Conservation (phyloP, 257 asterid genomes). For the Voacanga thouarsii region DNA sequence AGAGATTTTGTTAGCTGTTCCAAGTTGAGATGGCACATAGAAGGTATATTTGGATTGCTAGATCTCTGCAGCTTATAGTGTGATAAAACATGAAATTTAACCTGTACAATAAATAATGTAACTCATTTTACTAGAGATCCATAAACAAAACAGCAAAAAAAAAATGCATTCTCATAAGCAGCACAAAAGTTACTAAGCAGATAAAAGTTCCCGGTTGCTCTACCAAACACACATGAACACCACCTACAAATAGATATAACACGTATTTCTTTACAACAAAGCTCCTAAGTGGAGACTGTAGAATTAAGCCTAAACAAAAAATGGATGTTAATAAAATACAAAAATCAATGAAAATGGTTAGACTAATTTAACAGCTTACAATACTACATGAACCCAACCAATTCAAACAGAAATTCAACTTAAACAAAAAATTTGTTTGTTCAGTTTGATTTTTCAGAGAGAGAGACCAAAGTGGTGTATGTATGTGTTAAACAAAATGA, state of each 20-base stretch:
- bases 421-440: no score
- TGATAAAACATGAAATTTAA: conserved; percentile 80
- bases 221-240: background rate
- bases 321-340: background rate
- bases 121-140: background rate
- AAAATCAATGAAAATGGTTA: background rate
- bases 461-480: no score
- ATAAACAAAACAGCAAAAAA: background rate
- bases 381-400: background rate
- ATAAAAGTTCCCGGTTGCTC: background rate
- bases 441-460: no score
- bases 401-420: background rate
- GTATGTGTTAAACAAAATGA: no score
- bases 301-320: background rate
- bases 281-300: background rate
- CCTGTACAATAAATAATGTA: conserved; percentile 41
- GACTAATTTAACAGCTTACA: background rate
- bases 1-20: conserved; percentile 89
- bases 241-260: background rate
- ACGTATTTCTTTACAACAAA: background rate
- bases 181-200: background rate
- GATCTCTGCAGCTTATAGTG: conserved; percentile 59
- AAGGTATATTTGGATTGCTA: conserved; percentile 42
- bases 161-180: background rate
- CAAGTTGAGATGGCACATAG: conserved; percentile 66